Conservation (phyloP, 306 rosid species). For the Quercus cerris region DNA sequence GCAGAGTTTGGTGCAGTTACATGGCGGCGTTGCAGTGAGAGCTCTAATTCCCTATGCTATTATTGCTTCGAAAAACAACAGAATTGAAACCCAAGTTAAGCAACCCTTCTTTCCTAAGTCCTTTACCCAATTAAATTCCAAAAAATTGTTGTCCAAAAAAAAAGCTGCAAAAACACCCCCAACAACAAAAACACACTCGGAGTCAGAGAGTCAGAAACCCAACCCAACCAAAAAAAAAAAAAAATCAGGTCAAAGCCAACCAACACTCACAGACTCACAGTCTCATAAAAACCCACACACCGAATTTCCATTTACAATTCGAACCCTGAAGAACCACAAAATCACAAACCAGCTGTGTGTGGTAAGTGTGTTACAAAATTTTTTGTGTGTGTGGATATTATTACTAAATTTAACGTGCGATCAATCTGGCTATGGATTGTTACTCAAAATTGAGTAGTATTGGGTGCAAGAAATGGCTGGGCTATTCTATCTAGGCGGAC, state of each 20-base stretch:
- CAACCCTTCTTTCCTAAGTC: not conserved
- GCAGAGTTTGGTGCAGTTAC: constrained; percentile 69
- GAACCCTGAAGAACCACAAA: constrained; percentile 22
- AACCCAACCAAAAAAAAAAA: not conserved
- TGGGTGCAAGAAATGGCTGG: constrained; percentile 81
- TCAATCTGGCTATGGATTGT: constrained; percentile 74
- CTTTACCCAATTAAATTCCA: not conserved
- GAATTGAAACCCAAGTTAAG: constrained; percentile 21
- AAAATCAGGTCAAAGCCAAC: constrained; percentile 30
- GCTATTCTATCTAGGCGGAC: constrained; percentile 78
- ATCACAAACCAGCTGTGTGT: not conserved
- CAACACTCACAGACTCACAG: not conserved
- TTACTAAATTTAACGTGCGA: not conserved
- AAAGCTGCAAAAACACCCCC: constrained; percentile 52
- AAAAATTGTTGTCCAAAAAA: constrained; percentile 18
- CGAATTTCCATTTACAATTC: not conserved
- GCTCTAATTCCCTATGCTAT: constrained; percentile 82
- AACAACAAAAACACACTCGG: constrained; percentile 28
- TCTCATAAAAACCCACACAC: not conserved
- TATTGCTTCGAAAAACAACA: constrained; percentile 50
- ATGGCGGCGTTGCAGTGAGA: constrained; percentile 99
- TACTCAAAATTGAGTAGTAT: constrained; percentile 48
- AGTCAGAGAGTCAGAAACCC: constrained; percentile 15
- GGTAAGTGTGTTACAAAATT: not conserved
- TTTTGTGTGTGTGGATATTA: not conserved